These are phyloP conservation scores for Candida sp. DNA, from an alignment of 1,139 yeast genomes.

Conservation along the genomic window DNA sequence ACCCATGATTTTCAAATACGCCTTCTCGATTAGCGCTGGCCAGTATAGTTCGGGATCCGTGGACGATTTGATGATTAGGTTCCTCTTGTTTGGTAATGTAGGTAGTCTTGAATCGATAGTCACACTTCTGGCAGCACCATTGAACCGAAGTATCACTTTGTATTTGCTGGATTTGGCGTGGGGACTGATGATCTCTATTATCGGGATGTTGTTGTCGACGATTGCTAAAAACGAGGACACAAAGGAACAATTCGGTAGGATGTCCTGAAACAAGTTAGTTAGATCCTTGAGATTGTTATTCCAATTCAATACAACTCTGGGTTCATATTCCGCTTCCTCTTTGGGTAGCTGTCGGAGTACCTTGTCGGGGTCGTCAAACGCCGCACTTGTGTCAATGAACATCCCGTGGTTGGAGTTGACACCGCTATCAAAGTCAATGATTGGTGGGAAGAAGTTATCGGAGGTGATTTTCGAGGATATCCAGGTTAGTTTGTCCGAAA, in stretches of 20 bases:
- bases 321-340: conserved; percentile 16
- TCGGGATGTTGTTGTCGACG: conserved; percentile 20
- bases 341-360: conserved; percentile 22
- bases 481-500: conserved; percentile 42
- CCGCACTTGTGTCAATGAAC: conserved; percentile 11
- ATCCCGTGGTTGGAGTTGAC: conserved; percentile 18
- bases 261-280: conserved; percentile 51
- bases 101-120: conserved; percentile 54
- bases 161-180: conserved; percentile 33
- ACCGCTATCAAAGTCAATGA: conserved; percentile 20
- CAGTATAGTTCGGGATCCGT: conserved; percentile 47
- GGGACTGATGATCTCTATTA: conserved; percentile 28
- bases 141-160: conserved; percentile 44
- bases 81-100: conserved; percentile 20
- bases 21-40: conserved; percentile 83
- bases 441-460: conserved; percentile 40
- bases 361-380: conserved; percentile 3
- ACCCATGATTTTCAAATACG: conserved; percentile 67
- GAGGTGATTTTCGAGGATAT: conserved; percentile 37
- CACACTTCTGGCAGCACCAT: conserved; percentile 62
- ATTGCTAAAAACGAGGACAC: conserved; percentile 66
- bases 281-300: conserved; percentile 17
- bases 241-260: conserved; percentile 75
- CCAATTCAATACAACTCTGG: conserved; percentile 22
- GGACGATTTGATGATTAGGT: conserved; percentile 42